A percentile compares a stretch with the other conserved stretches of the same genome.
Conservation (phyloP, 2,329 filamentous ascomycete species). For the Stachybotrys chartarum region DNA sequence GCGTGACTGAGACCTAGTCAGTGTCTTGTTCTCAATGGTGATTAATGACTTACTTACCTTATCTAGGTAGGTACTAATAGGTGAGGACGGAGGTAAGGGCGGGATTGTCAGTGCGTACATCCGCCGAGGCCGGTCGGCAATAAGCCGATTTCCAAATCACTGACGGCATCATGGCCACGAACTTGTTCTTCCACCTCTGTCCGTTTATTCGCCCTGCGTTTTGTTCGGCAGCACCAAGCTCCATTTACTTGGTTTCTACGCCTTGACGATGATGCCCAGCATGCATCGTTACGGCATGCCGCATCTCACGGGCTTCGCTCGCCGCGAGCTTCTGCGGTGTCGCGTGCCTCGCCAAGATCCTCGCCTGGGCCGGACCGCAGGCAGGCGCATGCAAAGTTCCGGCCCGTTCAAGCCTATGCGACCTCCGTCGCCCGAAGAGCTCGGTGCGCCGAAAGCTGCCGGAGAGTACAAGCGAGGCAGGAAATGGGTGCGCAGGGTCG, state of each 20-base stretch:
- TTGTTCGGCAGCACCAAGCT: not conserved
- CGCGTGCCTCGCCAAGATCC: constrained; percentile 8
- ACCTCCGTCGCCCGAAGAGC: constrained; percentile 70
- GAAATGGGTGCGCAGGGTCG: constrained; percentile 70
- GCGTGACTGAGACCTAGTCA: too few relatives aligned
- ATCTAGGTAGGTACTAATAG: too few relatives aligned
- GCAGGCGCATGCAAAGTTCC: constrained; percentile 21
- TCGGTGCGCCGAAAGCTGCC: constrained; percentile 64
- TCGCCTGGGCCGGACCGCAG: constrained; percentile 1
- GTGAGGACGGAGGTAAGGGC: too few relatives aligned
- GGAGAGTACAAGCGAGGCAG: constrained; percentile 64
- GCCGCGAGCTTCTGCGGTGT: constrained; percentile 6
- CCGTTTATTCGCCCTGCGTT: not conserved
- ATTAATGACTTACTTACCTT: too few relatives aligned
- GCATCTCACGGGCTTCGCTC: constrained; percentile 10
- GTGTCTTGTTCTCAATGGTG: too few relatives aligned
- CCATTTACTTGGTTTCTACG: not conserved
- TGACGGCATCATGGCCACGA: too few relatives aligned
- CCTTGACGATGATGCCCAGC: constrained; percentile 10
- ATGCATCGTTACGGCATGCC: constrained; percentile 21
- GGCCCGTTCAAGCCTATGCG: constrained; percentile 56
- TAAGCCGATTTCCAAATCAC: too few relatives aligned
- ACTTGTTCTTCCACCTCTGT: not conserved
- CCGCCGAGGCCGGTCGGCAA: too few relatives aligned
- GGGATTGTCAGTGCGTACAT: too few relatives aligned